Evolutionary conservation across 192 early-diverging fungal genomes (phyloP).

Genomic region (Umbelopsis isabellina): DNA sequence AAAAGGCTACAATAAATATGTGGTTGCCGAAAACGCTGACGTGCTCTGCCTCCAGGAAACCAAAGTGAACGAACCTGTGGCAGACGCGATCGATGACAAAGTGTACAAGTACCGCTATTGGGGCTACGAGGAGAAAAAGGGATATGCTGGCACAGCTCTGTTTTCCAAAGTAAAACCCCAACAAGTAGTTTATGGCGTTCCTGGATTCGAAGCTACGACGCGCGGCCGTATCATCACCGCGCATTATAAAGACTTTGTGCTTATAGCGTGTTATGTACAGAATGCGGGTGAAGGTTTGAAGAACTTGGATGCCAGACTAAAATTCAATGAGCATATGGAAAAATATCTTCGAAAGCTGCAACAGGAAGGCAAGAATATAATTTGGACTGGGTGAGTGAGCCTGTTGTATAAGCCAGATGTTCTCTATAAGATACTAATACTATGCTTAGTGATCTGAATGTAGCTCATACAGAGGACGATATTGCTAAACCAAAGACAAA

Average conservation of each 20-base stretch:
- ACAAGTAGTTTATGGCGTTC: conserved; percentile 62
- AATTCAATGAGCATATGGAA: conserved; percentile 69
- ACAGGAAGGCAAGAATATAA: conserved; percentile 64
- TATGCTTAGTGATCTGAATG: conserved; percentile 71
- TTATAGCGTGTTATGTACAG: conserved; percentile 78
- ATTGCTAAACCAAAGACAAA: conserved; percentile 77
- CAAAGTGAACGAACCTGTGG: conserved; percentile 73
- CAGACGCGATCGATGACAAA: conserved; percentile 59
- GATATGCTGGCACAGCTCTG: conserved; percentile 76
- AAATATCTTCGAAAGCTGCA: conserved; percentile 70
- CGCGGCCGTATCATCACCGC: conserved; percentile 73
- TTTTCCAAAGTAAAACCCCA: conserved; percentile 81
- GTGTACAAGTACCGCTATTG: conserved; percentile 75
- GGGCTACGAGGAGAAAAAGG: conserved; percentile 74
- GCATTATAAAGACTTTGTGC: conserved; percentile 65
- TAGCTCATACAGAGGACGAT: conserved; percentile 79
- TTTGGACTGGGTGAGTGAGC: conserved; percentile 70
- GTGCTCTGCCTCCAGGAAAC: conserved; percentile 86
- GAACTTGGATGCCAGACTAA: conserved; percentile 63
- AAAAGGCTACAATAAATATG: conserved; percentile 78
- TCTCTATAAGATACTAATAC: not conserved
- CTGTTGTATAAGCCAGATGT: not conserved
- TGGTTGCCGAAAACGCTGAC: conserved; percentile 80
- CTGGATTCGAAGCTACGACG: conserved; percentile 45
- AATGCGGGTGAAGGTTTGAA: conserved; percentile 79